Base-by-base conservation (phyloP, 2,329 filamentous ascomycete genomes). In the Colletotrichum cereale region DNA sequence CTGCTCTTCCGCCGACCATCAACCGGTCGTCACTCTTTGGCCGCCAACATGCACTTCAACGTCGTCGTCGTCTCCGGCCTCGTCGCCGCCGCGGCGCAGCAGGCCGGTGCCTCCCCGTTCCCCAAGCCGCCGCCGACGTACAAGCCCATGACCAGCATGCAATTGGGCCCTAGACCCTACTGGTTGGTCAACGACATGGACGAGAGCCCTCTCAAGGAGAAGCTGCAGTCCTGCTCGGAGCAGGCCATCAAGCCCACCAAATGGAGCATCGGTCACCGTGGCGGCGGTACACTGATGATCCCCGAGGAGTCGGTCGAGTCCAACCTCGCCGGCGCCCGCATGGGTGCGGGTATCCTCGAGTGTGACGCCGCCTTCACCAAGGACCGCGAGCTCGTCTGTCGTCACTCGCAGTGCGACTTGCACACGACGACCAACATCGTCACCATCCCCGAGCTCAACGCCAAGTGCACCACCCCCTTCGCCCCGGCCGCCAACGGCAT, bases 361-460 rank as follows among this genome's bases (percentile, higher is more conserved):
- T 92, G 90, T 79, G 90, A 92, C 78, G 90, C 91, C 21, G 85
- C 88, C 44, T 92, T 92, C 81, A 92, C 90, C 70, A 86, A 84
- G 74, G 90, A 92, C 79, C 85, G 85, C 38, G 81, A 89, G 77
- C 87, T 92, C n/a, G 90, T 92, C 55, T 92, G 90, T 81, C 87
- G 90, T 58, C 90, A 92, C 81, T 87, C 86, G 57, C 87, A 91
- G 74, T 92, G 90, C 80, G 90, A 92, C 75, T 81, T 92, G 50
- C 90, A 92, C 82, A 90, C 88, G 29, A 92, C 90, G 11, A 92
- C 90, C 77, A 88, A 93, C 81, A 91, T 93, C 77, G 85, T 92
- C 73, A 79, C 84, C 58, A 84, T 86, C 61, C 88, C 90, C 14
- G 86, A 88, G 74, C 87, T 92, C 61, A 89, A 88, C 71, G 85